Conservation (phyloP, 441 rosid species). For the Geranium incanum region DNA sequence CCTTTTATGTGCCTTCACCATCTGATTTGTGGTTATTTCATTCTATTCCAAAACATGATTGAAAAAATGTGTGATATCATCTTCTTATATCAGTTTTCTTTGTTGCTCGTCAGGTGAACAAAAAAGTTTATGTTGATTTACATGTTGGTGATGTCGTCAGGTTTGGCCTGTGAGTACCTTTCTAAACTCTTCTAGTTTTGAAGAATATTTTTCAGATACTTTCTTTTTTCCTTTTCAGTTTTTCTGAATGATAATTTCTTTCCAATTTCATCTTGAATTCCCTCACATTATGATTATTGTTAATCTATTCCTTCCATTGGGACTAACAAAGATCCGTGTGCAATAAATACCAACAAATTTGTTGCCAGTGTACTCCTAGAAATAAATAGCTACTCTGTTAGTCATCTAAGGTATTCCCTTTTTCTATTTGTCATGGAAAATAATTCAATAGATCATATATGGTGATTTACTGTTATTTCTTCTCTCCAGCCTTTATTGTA, state of each 20-base stretch:
- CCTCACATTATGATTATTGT: neutral
- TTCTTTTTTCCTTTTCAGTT: slow-evolving; percentile 8
- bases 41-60: neutral
- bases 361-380: neutral
- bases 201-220: slow-evolving; percentile 7
- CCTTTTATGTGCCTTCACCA: neutral
- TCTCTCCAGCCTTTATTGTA: neutral
- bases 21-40: neutral
- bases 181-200: neutral
- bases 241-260: slow-evolving; percentile 10
- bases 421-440: neutral
- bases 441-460: neutral
- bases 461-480: neutral
- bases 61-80: neutral
- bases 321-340: neutral
- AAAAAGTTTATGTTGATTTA: slow-evolving; percentile 55
- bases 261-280: neutral
- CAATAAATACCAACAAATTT: neutral
- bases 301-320: neutral
- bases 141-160: slow-evolving; percentile 88
- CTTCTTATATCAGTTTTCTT: neutral
- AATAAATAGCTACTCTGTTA: neutral
- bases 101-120: slow-evolving; percentile 45
- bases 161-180: slow-evolving; percentile 72
- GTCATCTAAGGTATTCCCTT: slow-evolving; percentile 5